phyloP scores from a whole-genome alignment of 108 stramenopile species.

The Fistulifera solaris region DNA sequence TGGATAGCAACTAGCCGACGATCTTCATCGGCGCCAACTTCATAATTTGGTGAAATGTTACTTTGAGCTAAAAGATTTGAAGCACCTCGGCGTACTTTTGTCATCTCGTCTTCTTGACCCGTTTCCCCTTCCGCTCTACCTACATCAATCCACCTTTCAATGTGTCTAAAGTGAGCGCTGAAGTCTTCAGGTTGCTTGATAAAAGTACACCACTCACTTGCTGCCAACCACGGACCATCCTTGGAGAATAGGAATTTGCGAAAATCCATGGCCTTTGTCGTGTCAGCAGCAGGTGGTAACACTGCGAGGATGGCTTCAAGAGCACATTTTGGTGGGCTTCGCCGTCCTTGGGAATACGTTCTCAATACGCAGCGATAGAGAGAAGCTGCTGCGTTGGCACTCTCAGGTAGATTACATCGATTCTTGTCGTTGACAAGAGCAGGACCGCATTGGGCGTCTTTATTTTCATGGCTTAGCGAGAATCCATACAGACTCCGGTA shows the following conservation, averaged over 20 bases:
- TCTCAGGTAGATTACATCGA: slow-evolving; percentile 43
- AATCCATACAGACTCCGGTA: slow-evolving; percentile 57
- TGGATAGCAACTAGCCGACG: slow-evolving; percentile 33
- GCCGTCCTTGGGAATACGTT: slow-evolving; percentile 47
- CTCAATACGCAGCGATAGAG: slow-evolving; percentile 73
- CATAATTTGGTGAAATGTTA: slow-evolving; percentile 10
- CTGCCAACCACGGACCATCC: slow-evolving; percentile 13
- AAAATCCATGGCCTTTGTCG: slow-evolving; percentile 32
- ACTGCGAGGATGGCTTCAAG: slow-evolving; percentile 46
- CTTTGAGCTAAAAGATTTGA: slow-evolving; percentile 37
- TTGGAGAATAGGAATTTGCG: slow-evolving; percentile 43
- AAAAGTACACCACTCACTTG: slow-evolving; percentile 1
- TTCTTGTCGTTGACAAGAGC: slow-evolving; percentile 6
- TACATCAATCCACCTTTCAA: slow-evolving; percentile 3
- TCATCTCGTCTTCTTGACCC: slow-evolving; percentile 15
- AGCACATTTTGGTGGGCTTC: slow-evolving; percentile 52
- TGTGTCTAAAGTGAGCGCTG: neutral
- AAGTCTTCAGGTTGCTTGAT: neutral
- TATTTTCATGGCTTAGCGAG: slow-evolving; percentile 11
- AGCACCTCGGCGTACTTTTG: slow-evolving; percentile 29
- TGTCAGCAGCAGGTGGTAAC: slow-evolving; percentile 47
- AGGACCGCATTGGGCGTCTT: neutral
- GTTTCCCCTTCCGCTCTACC: slow-evolving; percentile 10
- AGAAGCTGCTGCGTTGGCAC: slow-evolving; percentile 43
- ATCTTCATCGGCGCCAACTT: slow-evolving; percentile 26